Base-by-base conservation (phyloP, 176 grass and related monocot species). In the Dactylis glomerata region DNA sequence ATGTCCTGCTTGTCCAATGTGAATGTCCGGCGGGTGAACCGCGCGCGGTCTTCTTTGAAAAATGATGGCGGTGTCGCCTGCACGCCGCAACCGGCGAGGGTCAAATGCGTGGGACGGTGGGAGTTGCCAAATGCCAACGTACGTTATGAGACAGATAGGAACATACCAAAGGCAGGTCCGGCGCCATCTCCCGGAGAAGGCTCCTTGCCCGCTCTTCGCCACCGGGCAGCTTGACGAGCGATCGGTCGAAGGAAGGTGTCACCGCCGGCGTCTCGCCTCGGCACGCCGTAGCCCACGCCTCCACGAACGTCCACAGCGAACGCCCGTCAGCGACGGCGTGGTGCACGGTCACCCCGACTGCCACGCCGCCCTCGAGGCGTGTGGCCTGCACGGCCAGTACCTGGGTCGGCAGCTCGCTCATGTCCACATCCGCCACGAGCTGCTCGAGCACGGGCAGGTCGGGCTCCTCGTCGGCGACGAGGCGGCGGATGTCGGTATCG, bases 311-410 rank as follows among this genome's bases (percentile, higher is more conserved):
- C 83, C 80, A 90, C 22, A 89, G 20, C 12, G 87, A 84, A 10
- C 68, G 37, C 26, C 82, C 82, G 32, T 85, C 82, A 1, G 47
- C 57, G 46, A 85, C 68, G 10, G 13, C 75, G 82, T 85, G 87
- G 34, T 89, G 87, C 36, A 68, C 10, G 0, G 68, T 84, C 27
- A 89, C 6, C 0, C 82, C 76, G 46, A 89, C 1, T 0, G 86
- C 81, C 41, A 83, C 11, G 14, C 82, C 76, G 40, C 30, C 71
- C 12, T 5, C 23, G 28, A 90, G 32, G 1, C 77, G 78, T 38
- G 79, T 94, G 51, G 65, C 88, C 73, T 94, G 89, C 85, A 90
- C 73, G 4, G 89, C 87, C 49, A 88, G 80, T n/a, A 90, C 26
- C 26, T 87, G 17, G 19, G 82, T 59, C 5, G 92, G 92, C 27